Evolutionary conservation across 2,329 filamentous ascomycete genomes (phyloP).

Genomic region (Fusarium chuoi): DNA sequence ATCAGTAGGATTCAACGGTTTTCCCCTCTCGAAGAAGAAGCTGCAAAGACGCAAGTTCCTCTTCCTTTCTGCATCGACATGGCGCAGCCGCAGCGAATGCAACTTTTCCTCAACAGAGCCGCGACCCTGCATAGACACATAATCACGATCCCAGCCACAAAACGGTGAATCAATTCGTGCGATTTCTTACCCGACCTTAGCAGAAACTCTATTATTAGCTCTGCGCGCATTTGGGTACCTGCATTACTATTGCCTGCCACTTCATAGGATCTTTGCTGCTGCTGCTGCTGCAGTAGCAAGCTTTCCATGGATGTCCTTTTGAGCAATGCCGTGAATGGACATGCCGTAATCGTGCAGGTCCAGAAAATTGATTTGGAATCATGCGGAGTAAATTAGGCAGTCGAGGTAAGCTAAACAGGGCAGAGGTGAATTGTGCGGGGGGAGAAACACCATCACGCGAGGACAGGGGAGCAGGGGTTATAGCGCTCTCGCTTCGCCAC

Average conservation of each 20-base stretch:
- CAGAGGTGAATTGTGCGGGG: background rate
- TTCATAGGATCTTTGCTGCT: background rate
- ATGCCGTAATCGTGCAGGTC: background rate
- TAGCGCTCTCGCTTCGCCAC: constrained; percentile 11
- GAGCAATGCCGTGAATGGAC: background rate
- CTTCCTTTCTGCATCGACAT: background rate
- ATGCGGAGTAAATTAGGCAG: background rate
- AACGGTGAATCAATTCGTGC: constrained; percentile 10
- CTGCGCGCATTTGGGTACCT: constrained; percentile 15
- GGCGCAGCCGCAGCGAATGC: constrained; percentile 9
- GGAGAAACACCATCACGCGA: constrained; percentile 4
- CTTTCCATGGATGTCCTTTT: background rate
- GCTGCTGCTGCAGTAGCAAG: background rate
- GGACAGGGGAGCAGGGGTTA: background rate
- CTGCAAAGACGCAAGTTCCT: background rate
- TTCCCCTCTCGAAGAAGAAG: constrained; percentile 9
- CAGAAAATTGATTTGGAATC: constrained; percentile 24
- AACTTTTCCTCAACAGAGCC: background rate
- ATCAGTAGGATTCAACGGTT: background rate
- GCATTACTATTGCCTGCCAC: constrained; percentile 7
- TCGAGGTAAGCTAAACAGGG: background rate
- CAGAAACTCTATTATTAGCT: constrained; percentile 23
- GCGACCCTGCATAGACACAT: constrained; percentile 6
- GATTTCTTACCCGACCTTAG: background rate
- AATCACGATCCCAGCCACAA: background rate